Conservation (phyloP, 75 land plant species). For the Cupressus sempervirens region DNA sequence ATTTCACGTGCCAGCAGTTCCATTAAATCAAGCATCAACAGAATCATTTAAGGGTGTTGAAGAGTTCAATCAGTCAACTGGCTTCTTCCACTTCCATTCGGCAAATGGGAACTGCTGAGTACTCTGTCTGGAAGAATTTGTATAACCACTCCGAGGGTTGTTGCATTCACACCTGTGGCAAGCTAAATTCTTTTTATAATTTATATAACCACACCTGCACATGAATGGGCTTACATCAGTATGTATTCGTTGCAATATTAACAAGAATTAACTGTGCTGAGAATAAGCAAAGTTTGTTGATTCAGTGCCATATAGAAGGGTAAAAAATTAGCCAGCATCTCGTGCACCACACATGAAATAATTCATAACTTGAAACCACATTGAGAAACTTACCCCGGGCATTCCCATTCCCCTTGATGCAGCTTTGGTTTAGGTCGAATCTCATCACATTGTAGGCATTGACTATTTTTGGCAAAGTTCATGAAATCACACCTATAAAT, state of each 20-base stretch:
- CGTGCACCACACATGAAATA: constrained; percentile 4
- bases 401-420: constrained; percentile 92
- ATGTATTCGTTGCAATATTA: background rate
- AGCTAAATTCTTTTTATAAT: constrained; percentile 60
- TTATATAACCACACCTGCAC: constrained; percentile 76
- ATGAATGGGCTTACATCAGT: background rate
- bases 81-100: constrained; percentile 21
- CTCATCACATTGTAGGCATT: constrained; percentile 71
- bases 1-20: constrained; percentile 14
- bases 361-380: background rate
- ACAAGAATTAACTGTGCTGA: background rate
- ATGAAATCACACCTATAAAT: constrained; percentile 75
- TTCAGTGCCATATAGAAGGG: background rate
- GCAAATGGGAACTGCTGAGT: background rate
- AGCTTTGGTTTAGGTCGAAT: constrained; percentile 58
- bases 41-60: constrained; percentile 1
- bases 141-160: constrained; percentile 23
- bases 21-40: constrained; percentile 6
- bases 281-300: background rate
- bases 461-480: constrained; percentile 78
- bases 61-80: constrained; percentile 17
- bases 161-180: constrained; percentile 70
- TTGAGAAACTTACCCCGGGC: constrained; percentile 55
- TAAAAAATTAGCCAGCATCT: background rate
- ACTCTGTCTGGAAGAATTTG: background rate